phyloP scores from a whole-genome alignment of 2,329 filamentous ascomycete species.

The Pseudogymnoascus sp. region DNA sequence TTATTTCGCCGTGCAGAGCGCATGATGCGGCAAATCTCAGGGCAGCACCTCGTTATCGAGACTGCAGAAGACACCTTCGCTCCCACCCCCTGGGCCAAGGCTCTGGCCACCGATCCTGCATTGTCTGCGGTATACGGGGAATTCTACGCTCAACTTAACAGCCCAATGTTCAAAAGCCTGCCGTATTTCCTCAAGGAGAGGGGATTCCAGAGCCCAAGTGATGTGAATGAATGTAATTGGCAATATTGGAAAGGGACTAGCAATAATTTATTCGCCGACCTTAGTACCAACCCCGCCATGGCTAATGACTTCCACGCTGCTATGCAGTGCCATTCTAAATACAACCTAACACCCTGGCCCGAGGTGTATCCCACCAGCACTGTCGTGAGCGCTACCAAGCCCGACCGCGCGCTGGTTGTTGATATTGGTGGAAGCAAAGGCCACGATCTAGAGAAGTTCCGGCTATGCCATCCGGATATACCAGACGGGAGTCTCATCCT shows the following conservation, averaged over 20 bases:
- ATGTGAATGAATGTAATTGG: slow-evolving; percentile 29
- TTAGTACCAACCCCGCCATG: slow-evolving; percentile 26
- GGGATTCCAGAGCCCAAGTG: slow-evolving; percentile 31
- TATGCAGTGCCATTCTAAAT: slow-evolving; percentile 34
- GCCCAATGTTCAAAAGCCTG: slow-evolving; percentile 27
- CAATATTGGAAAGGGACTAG: slow-evolving; percentile 27
- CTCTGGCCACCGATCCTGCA: slow-evolving; percentile 25
- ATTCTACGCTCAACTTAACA: slow-evolving; percentile 30
- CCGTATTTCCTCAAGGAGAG: slow-evolving; percentile 29
- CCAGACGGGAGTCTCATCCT: slow-evolving; percentile 19
- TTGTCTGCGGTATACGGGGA: slow-evolving; percentile 29
- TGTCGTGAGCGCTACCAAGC: slow-evolving; percentile 24
- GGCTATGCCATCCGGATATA: slow-evolving; percentile 24
- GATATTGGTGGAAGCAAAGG: slow-evolving; percentile 21
- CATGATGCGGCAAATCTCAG: slow-evolving; percentile 31
- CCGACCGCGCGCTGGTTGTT: slow-evolving; percentile 23
- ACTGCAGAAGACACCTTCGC: slow-evolving; percentile 30
- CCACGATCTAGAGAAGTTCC: slow-evolving; percentile 18
- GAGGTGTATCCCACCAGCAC: slow-evolving; percentile 31
- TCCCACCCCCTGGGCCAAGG: slow-evolving; percentile 29
- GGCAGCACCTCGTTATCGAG: slow-evolving; percentile 31
- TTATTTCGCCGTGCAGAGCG: slow-evolving; percentile 17
- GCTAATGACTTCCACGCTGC: slow-evolving; percentile 30
- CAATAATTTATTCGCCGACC: slow-evolving; percentile 28
- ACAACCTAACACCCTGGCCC: slow-evolving; percentile 33